Base-by-base conservation (phyloP, 805 yeast species). In the Clavispora carvajalis region DNA sequence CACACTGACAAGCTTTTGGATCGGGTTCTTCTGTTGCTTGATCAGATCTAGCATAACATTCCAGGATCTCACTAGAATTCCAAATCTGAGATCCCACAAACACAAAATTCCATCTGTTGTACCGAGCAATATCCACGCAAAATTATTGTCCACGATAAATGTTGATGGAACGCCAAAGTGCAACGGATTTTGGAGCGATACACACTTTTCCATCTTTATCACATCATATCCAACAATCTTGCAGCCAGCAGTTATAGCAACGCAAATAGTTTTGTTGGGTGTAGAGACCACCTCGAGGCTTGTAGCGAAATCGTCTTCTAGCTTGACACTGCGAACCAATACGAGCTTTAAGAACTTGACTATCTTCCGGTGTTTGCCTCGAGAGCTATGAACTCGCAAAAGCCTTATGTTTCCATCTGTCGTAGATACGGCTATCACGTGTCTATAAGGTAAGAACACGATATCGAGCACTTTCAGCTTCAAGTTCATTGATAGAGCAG, bases 31-130 rank as follows among this genome's bases (percentile, higher is more conserved):
- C 17, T 39, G 43, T 4, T 26, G 31, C 2, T 22, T 33, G 7
- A 24, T 13, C 34, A 34, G 39, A 4, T 69, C 68, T 11, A 67
- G 64, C 30, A 70, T 74, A 34, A 87, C 71, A 8, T 74, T 73
- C 79, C 88, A 84, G 1, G 82, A 67, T 45, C 75, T 80, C 25
- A 87, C 63, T 31, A 74, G 63, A 0, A 83, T 43, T 25, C 70
- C 70, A 57, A 88, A 86, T 39, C 95, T 66, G 25, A 85, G 48
- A 58, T 89, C 96, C 95, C 96, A 89, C 12, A 91, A 60, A 47
- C 79, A 80, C 22, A 93, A 55, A 1, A 82, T 64, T 1, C 97
- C 97, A 29, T 73, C 74, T 0, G 76, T 64, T 0, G 96, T 86
- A 0, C 96, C 97, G 2, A 83, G 55, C 7, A 86, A 57, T 1